These are phyloP conservation scores for Candida namnaoensis DNA, from an alignment of 805 yeast species.

Conservation along the genomic window DNA sequence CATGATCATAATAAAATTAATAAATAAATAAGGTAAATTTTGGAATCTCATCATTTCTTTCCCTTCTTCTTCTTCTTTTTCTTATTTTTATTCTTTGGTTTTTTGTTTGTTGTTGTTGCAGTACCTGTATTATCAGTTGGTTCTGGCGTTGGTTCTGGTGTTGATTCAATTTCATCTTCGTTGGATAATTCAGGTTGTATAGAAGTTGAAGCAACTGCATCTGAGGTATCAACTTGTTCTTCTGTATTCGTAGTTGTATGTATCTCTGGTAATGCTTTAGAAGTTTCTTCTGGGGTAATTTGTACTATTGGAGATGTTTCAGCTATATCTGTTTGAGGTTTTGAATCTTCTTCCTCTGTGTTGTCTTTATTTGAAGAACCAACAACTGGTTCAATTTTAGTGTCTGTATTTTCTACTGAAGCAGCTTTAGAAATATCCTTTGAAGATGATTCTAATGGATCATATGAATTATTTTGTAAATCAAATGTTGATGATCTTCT, in stretches of 20 bases:
- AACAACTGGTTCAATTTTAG: too few relatives aligned
- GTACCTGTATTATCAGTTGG: not conserved
- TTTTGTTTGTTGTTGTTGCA: not conserved
- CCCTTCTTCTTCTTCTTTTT: conserved; percentile 7
- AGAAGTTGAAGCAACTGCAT: too few relatives aligned
- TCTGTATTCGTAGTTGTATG: conserved; percentile 4
- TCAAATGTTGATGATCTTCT: conserved; percentile 24
- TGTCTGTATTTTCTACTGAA: not conserved
- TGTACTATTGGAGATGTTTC: too few relatives aligned
- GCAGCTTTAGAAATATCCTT: not conserved
- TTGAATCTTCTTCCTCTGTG: too few relatives aligned
- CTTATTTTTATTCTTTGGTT: conserved; percentile 3
- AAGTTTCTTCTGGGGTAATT: too few relatives aligned
- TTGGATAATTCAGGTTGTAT: not conserved
- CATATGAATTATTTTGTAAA: conserved; percentile 18
- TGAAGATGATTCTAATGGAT: conserved; percentile 1
- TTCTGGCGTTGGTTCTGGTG: not conserved
- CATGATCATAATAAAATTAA: too few relatives aligned
- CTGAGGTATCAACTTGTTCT: conserved; percentile 6
- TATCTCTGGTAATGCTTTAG: too few relatives aligned
- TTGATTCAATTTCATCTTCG: not conserved
- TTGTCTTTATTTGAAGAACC: not conserved
- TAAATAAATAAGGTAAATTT: conserved; percentile 1
- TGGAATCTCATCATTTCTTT: conserved; percentile 14
- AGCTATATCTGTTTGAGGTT: too few relatives aligned